phyloP scores from a whole-genome alignment of 257 asterid species.

The Linderniella brevidens region DNA sequence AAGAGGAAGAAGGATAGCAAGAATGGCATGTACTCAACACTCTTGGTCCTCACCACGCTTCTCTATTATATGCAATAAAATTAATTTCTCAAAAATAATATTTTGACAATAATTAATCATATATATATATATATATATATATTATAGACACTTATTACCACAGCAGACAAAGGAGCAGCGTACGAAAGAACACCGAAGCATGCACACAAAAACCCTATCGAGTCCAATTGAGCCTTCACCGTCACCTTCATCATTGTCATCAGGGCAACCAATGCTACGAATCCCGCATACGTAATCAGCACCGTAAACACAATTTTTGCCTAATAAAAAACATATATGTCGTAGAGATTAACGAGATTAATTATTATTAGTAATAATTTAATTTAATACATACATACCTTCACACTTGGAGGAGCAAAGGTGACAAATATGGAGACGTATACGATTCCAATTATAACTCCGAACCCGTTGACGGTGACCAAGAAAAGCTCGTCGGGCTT shows the following conservation, averaged over 20 bases:
- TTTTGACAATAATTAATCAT: too few species aligned
- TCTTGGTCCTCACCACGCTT: constrained; percentile 13
- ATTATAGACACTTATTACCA: constrained; percentile 9
- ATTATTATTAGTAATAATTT: too few species aligned
- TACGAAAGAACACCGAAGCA: constrained; percentile 12
- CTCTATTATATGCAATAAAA: constrained; percentile 3
- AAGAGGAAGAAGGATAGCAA: constrained; percentile 15
- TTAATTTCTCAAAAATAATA: too few species aligned
- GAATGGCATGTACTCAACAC: constrained; percentile 19
- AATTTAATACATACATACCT: neutral
- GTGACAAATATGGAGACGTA: constrained; percentile 9
- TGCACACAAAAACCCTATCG: constrained; percentile 11
- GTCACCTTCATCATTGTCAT: too few species aligned
- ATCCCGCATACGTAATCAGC: too few species aligned
- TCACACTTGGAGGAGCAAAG: constrained; percentile 12
- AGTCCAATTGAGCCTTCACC: constrained; percentile 6
- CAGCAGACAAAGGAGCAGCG: constrained; percentile 15
- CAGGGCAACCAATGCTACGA: neutral
- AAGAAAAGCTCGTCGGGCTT: constrained; percentile 12
- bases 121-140: too few species aligned
- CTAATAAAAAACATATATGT: too few species aligned
- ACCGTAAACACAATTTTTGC: too few species aligned
- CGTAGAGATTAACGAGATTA: too few species aligned
- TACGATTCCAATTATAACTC: constrained; percentile 10
- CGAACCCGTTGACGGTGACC: constrained; percentile 16